Conservation (phyloP, 768 basidiomycete species). For the Chiua virens region DNA sequence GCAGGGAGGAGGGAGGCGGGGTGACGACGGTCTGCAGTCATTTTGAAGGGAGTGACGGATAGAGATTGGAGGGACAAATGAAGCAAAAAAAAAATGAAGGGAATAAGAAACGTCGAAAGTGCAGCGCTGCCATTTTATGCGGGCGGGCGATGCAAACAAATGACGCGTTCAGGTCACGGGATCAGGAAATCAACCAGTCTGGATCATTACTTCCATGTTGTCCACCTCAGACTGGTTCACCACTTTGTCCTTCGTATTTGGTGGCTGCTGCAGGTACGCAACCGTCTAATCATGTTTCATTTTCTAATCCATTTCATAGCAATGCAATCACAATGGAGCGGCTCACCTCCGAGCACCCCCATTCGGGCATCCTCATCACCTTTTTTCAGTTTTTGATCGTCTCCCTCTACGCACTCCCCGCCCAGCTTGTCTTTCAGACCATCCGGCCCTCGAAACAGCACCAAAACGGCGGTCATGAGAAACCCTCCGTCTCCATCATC, state of each 20-base stretch:
- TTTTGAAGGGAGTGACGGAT: slow-evolving; percentile 36
- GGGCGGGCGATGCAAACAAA: slow-evolving; percentile 10
- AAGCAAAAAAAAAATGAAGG: slow-evolving; percentile 15
- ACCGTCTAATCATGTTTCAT: background rate
- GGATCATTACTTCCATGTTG: too few species aligned
- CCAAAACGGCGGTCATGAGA: too few species aligned
- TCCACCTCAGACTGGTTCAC: slow-evolving; percentile 49
- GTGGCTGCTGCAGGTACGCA: slow-evolving; percentile 80
- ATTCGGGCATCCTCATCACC: slow-evolving; percentile 81
- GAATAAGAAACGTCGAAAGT: background rate
- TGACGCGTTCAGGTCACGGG: slow-evolving; percentile 32
- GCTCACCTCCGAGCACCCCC: slow-evolving; percentile 64
- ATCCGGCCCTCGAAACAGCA: too few species aligned
- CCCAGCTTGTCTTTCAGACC: slow-evolving; percentile 43
- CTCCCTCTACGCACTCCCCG: slow-evolving; percentile 70
- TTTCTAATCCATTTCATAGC: slow-evolving; percentile 35
- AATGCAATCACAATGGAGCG: slow-evolving; percentile 80
- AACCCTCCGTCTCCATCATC: too few species aligned
- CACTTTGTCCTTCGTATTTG: slow-evolving; percentile 76
- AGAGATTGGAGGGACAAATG: slow-evolving; percentile 27
- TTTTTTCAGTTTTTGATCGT: slow-evolving; percentile 83
- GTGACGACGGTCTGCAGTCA: slow-evolving; percentile 47
- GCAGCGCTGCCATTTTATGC: slow-evolving; percentile 6
- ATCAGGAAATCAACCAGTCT: slow-evolving; percentile 18
- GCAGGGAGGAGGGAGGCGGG: slow-evolving; percentile 83